Evolutionary conservation across 495 filamentous ascomycete species (phyloP), one percentile per base, ranked within the genome.

Genomic region (Talaromyces trachyspermus): DNA sequence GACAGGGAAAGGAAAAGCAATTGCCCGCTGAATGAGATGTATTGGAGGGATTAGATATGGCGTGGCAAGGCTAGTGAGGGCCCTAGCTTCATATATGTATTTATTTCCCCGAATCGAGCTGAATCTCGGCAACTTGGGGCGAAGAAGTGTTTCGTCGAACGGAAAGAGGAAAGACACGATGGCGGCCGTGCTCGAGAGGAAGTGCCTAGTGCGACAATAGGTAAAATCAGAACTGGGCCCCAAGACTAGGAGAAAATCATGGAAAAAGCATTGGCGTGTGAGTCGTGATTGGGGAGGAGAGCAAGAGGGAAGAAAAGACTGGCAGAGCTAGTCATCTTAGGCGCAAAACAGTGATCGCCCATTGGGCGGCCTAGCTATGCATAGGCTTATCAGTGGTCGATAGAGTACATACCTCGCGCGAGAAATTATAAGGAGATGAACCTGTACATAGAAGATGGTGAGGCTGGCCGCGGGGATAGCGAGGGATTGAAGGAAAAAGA

Each of bases 111-210:
- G 10, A 14, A 17, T 42, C 20, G 23, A 42, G 39, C 39, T 26
- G 39, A 42, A n/a, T n/a, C n/a, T n/a, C n/a, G n/a, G n/a, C n/a
- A n/a, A 12, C 8, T 42, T 42, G 39, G 39, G 39, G 39, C n/a
- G n/a, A n/a, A n/a, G n/a, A n/a, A n/a, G n/a, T n/a, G n/a, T n/a
- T n/a, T n/a, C n/a, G n/a, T n/a, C n/a, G n/a, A n/a, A n/a, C n/a
- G n/a, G n/a, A n/a, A n/a, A n/a, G n/a, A n/a, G n/a, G n/a, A n/a
- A n/a, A n/a, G n/a, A n/a, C n/a, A n/a, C n/a, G n/a, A n/a, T n/a
- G n/a, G n/a, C n/a, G n/a, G n/a, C n/a, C n/a, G n/a, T n/a, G n/a
- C n/a, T n/a, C n/a, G n/a, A n/a, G n/a, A n/a, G n/a, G n/a, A n/a
- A n/a, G n/a, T n/a, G n/a, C n/a, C n/a, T n/a, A n/a, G n/a, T n/a